These are phyloP conservation scores for Penicillium argentinense DNA, from an alignment of 495 filamentous ascomycete species.

Conservation along the genomic window DNA sequence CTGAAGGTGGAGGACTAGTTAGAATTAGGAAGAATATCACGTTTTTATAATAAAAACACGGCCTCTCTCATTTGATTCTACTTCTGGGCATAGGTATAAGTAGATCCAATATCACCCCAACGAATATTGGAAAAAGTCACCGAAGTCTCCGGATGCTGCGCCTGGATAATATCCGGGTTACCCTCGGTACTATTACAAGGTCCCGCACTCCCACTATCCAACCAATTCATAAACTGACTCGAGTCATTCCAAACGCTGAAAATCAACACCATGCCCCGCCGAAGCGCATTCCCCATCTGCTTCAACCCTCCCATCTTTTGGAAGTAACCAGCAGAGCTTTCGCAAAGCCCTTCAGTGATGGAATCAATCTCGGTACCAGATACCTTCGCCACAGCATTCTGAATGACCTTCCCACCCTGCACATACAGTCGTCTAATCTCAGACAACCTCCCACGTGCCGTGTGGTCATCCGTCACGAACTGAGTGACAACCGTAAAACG, in stretches of 20 bases:
- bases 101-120: slow-evolving; percentile 41
- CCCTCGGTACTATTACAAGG: slow-evolving; percentile 55
- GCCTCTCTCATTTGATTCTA: neutral
- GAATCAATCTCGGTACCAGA: slow-evolving; percentile 19
- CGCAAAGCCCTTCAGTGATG: slow-evolving; percentile 28
- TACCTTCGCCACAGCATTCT: slow-evolving; percentile 23
- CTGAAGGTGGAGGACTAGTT: slow-evolving; percentile 1
- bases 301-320: slow-evolving; percentile 25
- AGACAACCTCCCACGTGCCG: slow-evolving; percentile 42
- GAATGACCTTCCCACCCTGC: slow-evolving; percentile 57
- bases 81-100: slow-evolving; percentile 9
- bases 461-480: slow-evolving; percentile 55
- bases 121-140: slow-evolving; percentile 37
- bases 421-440: slow-evolving; percentile 64
- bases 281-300: slow-evolving; percentile 38
- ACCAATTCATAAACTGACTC: slow-evolving; percentile 61
- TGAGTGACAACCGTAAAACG: slow-evolving; percentile 68
- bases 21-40: slow-evolving; percentile 10
- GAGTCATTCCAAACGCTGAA: slow-evolving; percentile 65
- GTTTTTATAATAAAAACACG: neutral
- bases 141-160: slow-evolving; percentile 26
- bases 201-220: slow-evolving; percentile 56
- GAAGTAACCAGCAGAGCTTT: slow-evolving; percentile 13
- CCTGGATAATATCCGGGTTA: slow-evolving; percentile 27
- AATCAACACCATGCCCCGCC: slow-evolving; percentile 63